phyloP scores from a whole-genome alignment of 2,329 filamentous ascomycete genomes.

The Emericellopsis atlantica region DNA sequence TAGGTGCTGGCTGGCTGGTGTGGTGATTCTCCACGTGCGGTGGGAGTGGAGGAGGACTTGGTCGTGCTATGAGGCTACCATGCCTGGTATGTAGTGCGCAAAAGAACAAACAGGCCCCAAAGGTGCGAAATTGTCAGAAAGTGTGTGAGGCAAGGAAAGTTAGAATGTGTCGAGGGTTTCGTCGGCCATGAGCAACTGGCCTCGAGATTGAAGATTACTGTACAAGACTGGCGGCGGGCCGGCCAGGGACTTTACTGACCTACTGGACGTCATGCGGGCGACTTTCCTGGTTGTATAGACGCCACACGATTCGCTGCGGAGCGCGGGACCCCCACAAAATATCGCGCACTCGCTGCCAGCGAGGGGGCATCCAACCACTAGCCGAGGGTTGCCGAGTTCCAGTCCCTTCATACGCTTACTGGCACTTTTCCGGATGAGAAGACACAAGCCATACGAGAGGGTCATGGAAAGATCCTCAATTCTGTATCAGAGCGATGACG shows the following conservation, averaged over 20 bases:
- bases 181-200: too few relatives aligned
- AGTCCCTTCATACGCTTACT: neutral
- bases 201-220: too few relatives aligned
- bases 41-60: neutral
- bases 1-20: constrained; percentile 5
- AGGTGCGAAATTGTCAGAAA: neutral
- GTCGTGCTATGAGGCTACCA: neutral
- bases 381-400: constrained; percentile 8
- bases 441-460: too few relatives aligned
- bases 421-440: neutral
- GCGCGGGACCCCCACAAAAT: neutral
- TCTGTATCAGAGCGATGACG: constrained; percentile 18
- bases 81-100: neutral
- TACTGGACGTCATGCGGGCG: constrained; percentile 2
- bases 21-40: neutral
- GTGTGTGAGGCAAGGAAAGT: too few relatives aligned
- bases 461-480: constrained; percentile 9
- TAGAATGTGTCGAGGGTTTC: too few relatives aligned
- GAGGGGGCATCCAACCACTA: neutral
- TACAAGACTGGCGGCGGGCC: too few relatives aligned
- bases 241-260: too few relatives aligned
- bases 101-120: neutral
- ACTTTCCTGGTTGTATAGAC: neutral
- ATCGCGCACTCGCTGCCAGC: neutral
- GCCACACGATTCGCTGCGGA: too few relatives aligned